Conservation (phyloP, 2,329 filamentous ascomycete genomes). For the Sphaceloma murrayae region DNA sequence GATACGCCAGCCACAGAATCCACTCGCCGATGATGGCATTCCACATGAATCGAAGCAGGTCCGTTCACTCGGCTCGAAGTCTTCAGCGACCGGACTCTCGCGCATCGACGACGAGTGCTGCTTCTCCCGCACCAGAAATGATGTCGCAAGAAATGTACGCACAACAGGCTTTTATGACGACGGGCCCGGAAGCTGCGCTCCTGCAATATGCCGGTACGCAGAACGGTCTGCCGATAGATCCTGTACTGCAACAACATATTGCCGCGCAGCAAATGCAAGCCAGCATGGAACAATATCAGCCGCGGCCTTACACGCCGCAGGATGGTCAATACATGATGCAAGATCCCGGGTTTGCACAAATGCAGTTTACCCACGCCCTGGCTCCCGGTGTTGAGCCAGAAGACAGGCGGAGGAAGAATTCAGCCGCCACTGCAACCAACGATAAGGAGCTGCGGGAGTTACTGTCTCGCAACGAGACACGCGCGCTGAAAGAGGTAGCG, state of each 20-base stretch:
- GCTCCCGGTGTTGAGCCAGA: constrained; percentile 28
- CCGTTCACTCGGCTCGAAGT: constrained; percentile 16
- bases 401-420: constrained; percentile 44
- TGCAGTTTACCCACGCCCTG: constrained; percentile 16
- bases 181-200: constrained; percentile 17
- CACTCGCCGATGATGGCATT: constrained; percentile 15
- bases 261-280: constrained; percentile 16
- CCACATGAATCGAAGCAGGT: constrained; percentile 20
- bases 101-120: constrained; percentile 19
- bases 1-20: background rate
- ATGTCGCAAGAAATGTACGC: constrained; percentile 17
- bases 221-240: constrained; percentile 19
- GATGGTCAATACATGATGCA: constrained; percentile 16
- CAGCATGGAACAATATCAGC: constrained; percentile 15
- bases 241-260: constrained; percentile 19
- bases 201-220: constrained; percentile 18
- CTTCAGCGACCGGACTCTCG: constrained; percentile 19
- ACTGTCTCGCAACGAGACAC: constrained; percentile 58
- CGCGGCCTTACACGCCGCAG: constrained; percentile 12
- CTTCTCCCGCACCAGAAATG: constrained; percentile 20
- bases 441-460: constrained; percentile 72
- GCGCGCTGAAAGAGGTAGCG: constrained; percentile 61
- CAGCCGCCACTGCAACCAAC: constrained; percentile 65
- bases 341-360: constrained; percentile 12
- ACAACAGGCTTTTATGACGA: constrained; percentile 18